Base-by-base conservation (phyloP, 495 filamentous ascomycete species). In the Hypoxylon lienhwacheense region DNA sequence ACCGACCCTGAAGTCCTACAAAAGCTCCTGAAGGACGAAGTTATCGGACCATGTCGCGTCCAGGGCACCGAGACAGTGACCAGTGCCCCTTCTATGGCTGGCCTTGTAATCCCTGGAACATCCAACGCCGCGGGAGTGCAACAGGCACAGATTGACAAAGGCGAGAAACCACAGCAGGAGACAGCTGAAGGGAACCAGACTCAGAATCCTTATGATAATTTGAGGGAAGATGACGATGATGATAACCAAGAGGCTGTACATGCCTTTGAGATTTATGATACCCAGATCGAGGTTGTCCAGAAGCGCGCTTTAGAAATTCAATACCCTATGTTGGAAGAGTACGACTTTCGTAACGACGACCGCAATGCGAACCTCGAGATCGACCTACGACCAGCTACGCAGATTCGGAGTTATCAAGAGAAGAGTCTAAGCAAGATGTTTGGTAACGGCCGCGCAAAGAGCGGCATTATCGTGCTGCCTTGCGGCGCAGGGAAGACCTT, bases 351-450 rank as follows among this genome's bases (percentile, higher is more conserved):
- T n/a, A 92, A 92, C 56, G 95, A 99, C 66, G 81, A 87, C 24
- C 77, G 84, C 48, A 99, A 97, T 63, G 80, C 91, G 0, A 95
- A 87, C 35, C 75, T 97, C 1, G 89, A 97, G 42, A 97, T 99
- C 57, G 91, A 97, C 67, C 74, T 96, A 35, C 85, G 84, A 64
- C 90, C 91, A 1, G 83, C 82, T 63, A 89, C 89, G 0, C 84
- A 88, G 62, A 96, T 95, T 62, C 85, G 90, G 65, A 85, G 81
- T 57, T 97, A 97, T 63, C 95, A 99, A 70, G 93, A 99, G 72
- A 92, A 95, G 73, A 92, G 89, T 59, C 77, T 99, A 21, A 91
- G 87, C 72, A 97, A 99, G 69, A 97, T 99, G 95, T 99, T 99
- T 64, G 91, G 93, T 63, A 99, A 99, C 65, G 91, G 91, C 47